These are phyloP conservation scores for Marchantia paleacea DNA, from an alignment of 225 moss, liverwort and hornwort genomes.

Conservation along the genomic window DNA sequence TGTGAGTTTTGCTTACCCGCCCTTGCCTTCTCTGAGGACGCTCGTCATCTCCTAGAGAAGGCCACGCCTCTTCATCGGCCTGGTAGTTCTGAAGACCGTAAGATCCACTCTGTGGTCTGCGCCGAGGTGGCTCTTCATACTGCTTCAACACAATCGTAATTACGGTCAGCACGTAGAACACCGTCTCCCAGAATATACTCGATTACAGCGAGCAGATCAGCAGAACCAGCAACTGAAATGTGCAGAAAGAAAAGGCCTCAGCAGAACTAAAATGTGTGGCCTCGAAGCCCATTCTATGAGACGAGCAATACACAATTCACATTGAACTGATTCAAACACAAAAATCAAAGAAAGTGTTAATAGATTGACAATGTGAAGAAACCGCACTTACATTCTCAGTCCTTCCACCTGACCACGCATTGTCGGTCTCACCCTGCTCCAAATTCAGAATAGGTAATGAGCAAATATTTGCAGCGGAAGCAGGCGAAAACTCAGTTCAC, in stretches of 20 bases:
- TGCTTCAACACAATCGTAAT: slow-evolving; percentile 3
- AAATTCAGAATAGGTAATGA: background rate
- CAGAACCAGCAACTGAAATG: background rate
- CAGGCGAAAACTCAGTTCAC: no score
- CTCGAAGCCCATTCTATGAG: no score
- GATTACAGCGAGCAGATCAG: background rate
- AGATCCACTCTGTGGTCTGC: slow-evolving; percentile 9
- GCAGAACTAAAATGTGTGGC: no score
- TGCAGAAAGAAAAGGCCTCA: no score
- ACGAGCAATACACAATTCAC: no score
- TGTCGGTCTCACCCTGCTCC: background rate
- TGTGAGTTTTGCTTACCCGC: slow-evolving; percentile 10
- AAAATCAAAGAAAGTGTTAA: no score
- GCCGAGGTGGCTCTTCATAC: background rate
- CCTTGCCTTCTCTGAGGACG: slow-evolving; percentile 8
- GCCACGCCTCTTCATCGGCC: slow-evolving; percentile 14
- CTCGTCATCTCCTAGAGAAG: slow-evolving; percentile 17
- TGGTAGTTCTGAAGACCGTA: slow-evolving; percentile 13
- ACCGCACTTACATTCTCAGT: background rate
- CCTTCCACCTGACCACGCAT: slow-evolving; percentile 1
- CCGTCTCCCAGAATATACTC: background rate
- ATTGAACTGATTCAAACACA: no score
- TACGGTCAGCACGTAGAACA: background rate
- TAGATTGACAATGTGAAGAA: no score
- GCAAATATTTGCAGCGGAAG: no score